phyloP scores from a whole-genome alignment of 371 early-diverging fungal species.

The Hamiltosporidium tvaerminnensis region DNA sequence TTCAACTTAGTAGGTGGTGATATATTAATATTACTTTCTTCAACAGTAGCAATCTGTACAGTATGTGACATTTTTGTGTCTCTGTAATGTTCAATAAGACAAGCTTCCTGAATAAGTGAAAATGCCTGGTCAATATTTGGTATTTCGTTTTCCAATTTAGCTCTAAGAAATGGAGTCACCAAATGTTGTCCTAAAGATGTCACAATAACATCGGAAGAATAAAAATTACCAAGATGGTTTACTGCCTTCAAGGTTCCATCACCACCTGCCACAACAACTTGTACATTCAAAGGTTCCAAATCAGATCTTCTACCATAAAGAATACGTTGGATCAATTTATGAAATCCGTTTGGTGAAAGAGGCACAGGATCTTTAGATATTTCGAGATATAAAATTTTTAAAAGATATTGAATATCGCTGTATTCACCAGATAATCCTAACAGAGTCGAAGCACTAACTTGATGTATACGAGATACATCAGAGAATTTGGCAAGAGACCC shows the following conservation, averaged over 20 bases:
- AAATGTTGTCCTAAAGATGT: conserved; percentile 45
- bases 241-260: conserved; percentile 22
- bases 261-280: conserved; percentile 35
- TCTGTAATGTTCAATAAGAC: neutral
- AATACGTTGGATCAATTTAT: conserved; percentile 41
- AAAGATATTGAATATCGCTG: conserved; percentile 25
- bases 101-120: neutral
- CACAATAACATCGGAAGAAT: conserved; percentile 34
- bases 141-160: neutral
- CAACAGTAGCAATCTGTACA: neutral
- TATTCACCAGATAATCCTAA: conserved; percentile 26
- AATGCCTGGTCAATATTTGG: neutral
- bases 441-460: conserved; percentile 6
- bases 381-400: conserved; percentile 7
- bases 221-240: conserved; percentile 47
- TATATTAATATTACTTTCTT: neutral
- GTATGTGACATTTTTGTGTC: neutral
- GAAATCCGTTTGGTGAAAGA: conserved; percentile 35
- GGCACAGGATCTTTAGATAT: conserved; percentile 20
- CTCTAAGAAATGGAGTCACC: conserved; percentile 44
- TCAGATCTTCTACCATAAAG: conserved; percentile 42
- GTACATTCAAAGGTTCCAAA: conserved; percentile 35
- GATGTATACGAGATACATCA: conserved; percentile 16
- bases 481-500: conserved; percentile 21
- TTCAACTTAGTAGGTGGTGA: neutral